These are phyloP conservation scores for Pseudogymnoascus sp. DNA, from an alignment of 2,329 filamentous ascomycete genomes.

Conservation along the genomic window DNA sequence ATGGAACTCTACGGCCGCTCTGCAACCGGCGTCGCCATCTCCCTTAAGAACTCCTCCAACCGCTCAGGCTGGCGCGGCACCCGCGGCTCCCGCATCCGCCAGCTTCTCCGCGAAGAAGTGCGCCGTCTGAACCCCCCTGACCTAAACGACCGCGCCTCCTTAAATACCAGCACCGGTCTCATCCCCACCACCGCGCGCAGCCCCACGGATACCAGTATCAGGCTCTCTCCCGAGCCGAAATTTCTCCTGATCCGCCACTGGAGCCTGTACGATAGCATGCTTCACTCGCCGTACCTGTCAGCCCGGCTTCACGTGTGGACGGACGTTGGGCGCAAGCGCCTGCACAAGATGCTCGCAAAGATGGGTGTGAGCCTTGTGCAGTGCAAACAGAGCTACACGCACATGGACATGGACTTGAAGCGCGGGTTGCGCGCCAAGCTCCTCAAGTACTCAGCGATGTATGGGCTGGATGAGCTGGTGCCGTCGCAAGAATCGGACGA, in stretches of 20 bases:
- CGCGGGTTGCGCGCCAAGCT: constrained; percentile 76
- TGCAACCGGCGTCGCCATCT: constrained; percentile 64
- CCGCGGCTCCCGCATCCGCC: constrained; percentile 73
- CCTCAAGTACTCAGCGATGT: constrained; percentile 83
- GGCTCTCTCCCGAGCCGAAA: constrained; percentile 84
- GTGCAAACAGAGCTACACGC: constrained; percentile 90
- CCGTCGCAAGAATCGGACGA: constrained; percentile 67
- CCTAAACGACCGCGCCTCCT: constrained; percentile 47
- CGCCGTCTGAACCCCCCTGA: constrained; percentile 81
- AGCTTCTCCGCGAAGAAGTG: constrained; percentile 86
- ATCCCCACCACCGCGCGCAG: constrained; percentile 83
- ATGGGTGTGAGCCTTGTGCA: constrained; percentile 95
- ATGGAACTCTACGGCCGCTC: constrained; percentile 86
- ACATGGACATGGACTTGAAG: constrained; percentile 98
- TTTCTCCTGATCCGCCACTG: constrained; percentile 92
- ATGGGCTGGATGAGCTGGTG: constrained; percentile 89
- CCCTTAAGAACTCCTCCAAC: constrained; percentile 46
- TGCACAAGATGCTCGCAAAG: constrained; percentile 92
- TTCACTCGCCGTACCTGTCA: constrained; percentile 91
- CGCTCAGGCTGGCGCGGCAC: constrained; percentile 70
- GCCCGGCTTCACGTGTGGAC: constrained; percentile 91
- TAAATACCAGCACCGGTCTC: constrained; percentile 63
- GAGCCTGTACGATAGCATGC: constrained; percentile 97
- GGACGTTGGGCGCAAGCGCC: constrained; percentile 73
- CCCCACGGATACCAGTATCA: constrained; percentile 85